Evolutionary conservation across 2,329 filamentous ascomycete genomes (phyloP).

Genomic region (Hymenoscyphus linearis): DNA sequence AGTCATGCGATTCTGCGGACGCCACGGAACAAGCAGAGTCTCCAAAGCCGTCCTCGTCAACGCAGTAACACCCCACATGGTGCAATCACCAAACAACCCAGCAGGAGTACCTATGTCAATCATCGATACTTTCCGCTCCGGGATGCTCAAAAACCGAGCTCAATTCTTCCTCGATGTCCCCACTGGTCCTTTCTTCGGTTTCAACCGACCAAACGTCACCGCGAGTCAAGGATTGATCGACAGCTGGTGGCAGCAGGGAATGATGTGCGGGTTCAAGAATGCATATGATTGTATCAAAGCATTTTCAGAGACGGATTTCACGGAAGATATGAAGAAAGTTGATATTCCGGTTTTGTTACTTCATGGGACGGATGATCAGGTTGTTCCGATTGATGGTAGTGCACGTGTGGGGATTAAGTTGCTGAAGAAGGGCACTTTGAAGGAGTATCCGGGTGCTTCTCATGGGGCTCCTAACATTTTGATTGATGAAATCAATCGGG

Average conservation of each 20-base stretch:
- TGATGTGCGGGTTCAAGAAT: conserved; percentile 35
- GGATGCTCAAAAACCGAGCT: conserved; percentile 33
- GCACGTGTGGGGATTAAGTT: conserved; percentile 33
- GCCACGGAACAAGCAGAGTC: conserved; percentile 35
- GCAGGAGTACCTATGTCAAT: conserved; percentile 34
- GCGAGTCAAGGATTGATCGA: conserved; percentile 35
- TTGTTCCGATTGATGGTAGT: conserved; percentile 34
- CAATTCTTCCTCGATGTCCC: conserved; percentile 36
- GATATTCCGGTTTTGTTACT: conserved; percentile 37
- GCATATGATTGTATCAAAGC: conserved; percentile 37
- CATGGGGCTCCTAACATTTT: conserved; percentile 37
- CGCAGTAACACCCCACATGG: conserved; percentile 34
- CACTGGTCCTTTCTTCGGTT: conserved; percentile 34
- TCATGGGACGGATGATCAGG: conserved; percentile 39
- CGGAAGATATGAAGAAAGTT: conserved; percentile 36
- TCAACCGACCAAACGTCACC: conserved; percentile 31
- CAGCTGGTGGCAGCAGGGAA: conserved; percentile 38
- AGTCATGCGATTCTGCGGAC: conserved; percentile 34
- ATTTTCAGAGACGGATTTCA: conserved; percentile 39
- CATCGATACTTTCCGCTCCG: conserved; percentile 35
- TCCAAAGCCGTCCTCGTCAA: conserved; percentile 37
- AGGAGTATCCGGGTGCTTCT: conserved; percentile 36
- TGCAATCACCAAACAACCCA: conserved; percentile 33
- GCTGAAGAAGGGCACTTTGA: conserved; percentile 34
- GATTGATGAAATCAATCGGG: conserved; percentile 34